phyloP scores from a whole-genome alignment of 1,284 basidiomycete species.

The Phellopilus nigrolimitatus region DNA sequence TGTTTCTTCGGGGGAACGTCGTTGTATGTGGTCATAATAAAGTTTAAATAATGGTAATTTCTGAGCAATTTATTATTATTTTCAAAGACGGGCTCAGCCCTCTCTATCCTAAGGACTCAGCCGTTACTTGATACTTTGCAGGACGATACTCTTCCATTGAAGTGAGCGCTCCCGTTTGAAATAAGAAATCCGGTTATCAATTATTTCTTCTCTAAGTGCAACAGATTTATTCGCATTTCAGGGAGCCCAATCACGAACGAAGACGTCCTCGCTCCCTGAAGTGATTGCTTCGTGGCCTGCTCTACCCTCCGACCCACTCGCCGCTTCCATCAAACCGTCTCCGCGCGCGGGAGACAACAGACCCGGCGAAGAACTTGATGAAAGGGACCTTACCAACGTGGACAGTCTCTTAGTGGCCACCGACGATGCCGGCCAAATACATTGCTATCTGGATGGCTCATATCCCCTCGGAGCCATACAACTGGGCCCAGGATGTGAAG shows the following conservation, averaged over 20 bases:
- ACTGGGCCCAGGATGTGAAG: conserved; percentile 34
- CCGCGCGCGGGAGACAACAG: conserved; percentile 33
- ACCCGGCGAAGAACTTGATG: conserved; percentile 39
- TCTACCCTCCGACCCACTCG: conserved; percentile 46
- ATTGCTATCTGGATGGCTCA: conserved; percentile 73
- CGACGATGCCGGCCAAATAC: conserved; percentile 52
- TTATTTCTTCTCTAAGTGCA: conserved; percentile 40
- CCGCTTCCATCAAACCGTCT: conserved; percentile 51
- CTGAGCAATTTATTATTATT: conserved; percentile 10
- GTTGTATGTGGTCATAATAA: conserved; percentile 43
- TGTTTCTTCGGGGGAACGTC: conserved; percentile 61
- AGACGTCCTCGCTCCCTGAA: conserved; percentile 42
- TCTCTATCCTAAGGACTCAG: conserved; percentile 60
- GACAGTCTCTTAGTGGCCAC: conserved; percentile 59
- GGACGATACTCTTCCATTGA: conserved; percentile 56
- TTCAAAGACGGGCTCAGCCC: conserved; percentile 66
- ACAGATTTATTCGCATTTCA: conserved; percentile 76
- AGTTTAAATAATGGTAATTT: background rate
- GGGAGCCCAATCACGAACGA: conserved; percentile 50
- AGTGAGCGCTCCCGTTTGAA: conserved; percentile 38
- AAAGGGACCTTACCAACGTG: conserved; percentile 49
- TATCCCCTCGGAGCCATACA: conserved; percentile 67
- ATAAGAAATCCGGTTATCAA: background rate
- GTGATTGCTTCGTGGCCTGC: conserved; percentile 65
- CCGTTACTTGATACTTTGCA: conserved; percentile 66